These are phyloP conservation scores for Pythium plurisporium DNA, from an alignment of 352 stramenopile genomes.

Conservation along the genomic window DNA sequence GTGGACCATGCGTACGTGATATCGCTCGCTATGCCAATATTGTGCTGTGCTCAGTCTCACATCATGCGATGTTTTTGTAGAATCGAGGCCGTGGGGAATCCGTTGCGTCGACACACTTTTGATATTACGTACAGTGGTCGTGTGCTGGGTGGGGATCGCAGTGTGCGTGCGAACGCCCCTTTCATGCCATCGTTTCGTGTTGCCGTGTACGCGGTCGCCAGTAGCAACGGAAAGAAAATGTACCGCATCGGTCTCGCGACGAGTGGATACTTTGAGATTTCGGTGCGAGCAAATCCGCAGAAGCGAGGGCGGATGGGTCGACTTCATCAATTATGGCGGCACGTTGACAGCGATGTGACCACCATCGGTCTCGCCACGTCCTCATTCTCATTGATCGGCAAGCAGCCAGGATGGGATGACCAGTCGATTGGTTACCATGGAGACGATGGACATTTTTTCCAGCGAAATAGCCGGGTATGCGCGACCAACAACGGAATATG, in stretches of 20 bases:
- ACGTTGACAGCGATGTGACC: constrained; percentile 40
- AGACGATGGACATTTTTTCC: constrained; percentile 71
- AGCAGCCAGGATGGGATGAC: constrained; percentile 66
- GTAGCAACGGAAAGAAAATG: constrained; percentile 1
- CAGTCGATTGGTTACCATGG: constrained; percentile 74
- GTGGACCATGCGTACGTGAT: constrained; percentile 42
- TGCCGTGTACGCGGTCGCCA: constrained; percentile 36
- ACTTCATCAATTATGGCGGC: constrained; percentile 1
- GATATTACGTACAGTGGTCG: constrained; percentile 53
- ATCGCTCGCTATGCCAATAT: neutral
- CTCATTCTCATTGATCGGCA: constrained; percentile 51
- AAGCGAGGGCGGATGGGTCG: constrained; percentile 16
- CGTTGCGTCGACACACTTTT: constrained; percentile 21
- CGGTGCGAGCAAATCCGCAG: constrained; percentile 21
- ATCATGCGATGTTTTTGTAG: neutral
- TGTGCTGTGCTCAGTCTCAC: neutral
- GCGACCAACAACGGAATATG: no score
- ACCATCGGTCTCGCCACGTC: constrained; percentile 54
- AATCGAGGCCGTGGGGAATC: constrained; percentile 15
- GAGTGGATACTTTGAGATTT: constrained; percentile 77
- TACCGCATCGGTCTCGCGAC: constrained; percentile 50
- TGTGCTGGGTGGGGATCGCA: constrained; percentile 56
- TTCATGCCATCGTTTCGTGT: constrained; percentile 58
- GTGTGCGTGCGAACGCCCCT: constrained; percentile 61
- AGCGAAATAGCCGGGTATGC: constrained; percentile 44